Percentiles rank a stretch among this genome's conserved stretches.
phyloP scores from a whole-genome alignment of 2,329 filamentous ascomycete species.

The Diaporthe batatas region DNA sequence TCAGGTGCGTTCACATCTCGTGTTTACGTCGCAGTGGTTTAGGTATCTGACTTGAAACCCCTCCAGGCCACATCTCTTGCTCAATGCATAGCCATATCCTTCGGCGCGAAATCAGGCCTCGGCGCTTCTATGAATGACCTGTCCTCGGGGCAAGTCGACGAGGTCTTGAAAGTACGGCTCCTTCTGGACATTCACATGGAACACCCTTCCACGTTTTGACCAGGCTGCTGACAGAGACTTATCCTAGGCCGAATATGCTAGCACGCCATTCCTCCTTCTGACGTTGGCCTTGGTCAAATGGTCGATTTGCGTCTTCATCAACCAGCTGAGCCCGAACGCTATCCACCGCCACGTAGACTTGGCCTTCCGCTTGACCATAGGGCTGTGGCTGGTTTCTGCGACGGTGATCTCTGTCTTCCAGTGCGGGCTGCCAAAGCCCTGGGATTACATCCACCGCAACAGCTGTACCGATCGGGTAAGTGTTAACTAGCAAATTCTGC shows the following conservation, averaged over 20 bases:
- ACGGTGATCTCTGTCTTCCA: slow-evolving; percentile 13
- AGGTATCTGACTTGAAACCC: not conserved
- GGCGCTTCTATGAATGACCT: not conserved
- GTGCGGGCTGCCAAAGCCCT: not conserved
- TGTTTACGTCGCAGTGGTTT: not conserved
- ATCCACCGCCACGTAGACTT: slow-evolving; percentile 6
- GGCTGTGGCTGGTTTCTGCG: slow-evolving; percentile 4
- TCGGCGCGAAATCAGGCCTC: slow-evolving; percentile 16
- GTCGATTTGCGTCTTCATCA: slow-evolving; percentile 33
- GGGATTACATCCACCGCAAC: slow-evolving; percentile 6
- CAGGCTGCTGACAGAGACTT: not conserved
- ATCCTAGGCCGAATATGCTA: slow-evolving; percentile 15
- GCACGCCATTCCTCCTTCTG: slow-evolving; percentile 10
- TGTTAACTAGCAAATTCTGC: not conserved
- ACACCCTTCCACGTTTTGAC: not conserved
- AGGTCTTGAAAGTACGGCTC: slow-evolving; percentile 9
- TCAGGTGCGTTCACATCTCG: not conserved
- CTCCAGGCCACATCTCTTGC: slow-evolving; percentile 5
- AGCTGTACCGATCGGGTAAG: slow-evolving; percentile 15
- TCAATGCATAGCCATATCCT: slow-evolving; percentile 17
- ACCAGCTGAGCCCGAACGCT: slow-evolving; percentile 15
- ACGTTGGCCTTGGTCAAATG: slow-evolving; percentile 24
- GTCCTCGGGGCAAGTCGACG: not conserved
- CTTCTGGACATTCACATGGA: not conserved
- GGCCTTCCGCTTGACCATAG: slow-evolving; percentile 19